phyloP scores from a whole-genome alignment of 1,284 basidiomycete species.

The Ustilago bromivora region DNA sequence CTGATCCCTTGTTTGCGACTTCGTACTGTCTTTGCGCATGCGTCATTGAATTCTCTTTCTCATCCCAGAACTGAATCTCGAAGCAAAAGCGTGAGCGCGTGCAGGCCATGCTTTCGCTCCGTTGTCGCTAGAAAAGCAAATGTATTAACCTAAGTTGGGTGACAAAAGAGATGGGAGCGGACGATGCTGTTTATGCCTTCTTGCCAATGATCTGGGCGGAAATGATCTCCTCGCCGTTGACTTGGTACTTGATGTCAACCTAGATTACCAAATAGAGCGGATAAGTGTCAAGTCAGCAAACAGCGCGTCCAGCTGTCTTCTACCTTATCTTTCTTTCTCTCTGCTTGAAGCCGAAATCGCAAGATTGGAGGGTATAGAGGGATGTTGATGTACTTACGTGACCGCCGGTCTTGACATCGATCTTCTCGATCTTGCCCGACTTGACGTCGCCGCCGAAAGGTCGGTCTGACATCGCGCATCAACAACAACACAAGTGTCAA shows the following conservation, averaged over 20 bases:
- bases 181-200: slow-evolving; percentile 31
- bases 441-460: slow-evolving; percentile 63
- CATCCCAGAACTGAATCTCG: no score
- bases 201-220: slow-evolving; percentile 63
- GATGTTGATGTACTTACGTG: slow-evolving; percentile 52
- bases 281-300: background rate
- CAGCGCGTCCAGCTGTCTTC: background rate
- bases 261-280: slow-evolving; percentile 3
- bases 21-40: background rate
- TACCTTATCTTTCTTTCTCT: background rate
- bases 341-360: background rate
- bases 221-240: slow-evolving; percentile 63
- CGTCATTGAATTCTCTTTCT: background rate
- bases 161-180: background rate
- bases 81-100: background rate
- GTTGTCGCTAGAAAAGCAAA: slow-evolving; percentile 12
- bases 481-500: background rate
- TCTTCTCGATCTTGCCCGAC: slow-evolving; percentile 65
- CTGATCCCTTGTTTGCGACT: background rate
- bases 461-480: slow-evolving; percentile 38
- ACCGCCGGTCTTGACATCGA: slow-evolving; percentile 62
- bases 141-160: slow-evolving; percentile 19
- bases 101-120: background rate
- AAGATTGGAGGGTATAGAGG: background rate
- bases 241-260: slow-evolving; percentile 65